A percentile compares a stretch with the other conserved stretches of the same genome.
These are phyloP conservation scores for Bothriochloa decipiens DNA, from an alignment of 176 grass and related monocot species.

Conservation along the genomic window DNA sequence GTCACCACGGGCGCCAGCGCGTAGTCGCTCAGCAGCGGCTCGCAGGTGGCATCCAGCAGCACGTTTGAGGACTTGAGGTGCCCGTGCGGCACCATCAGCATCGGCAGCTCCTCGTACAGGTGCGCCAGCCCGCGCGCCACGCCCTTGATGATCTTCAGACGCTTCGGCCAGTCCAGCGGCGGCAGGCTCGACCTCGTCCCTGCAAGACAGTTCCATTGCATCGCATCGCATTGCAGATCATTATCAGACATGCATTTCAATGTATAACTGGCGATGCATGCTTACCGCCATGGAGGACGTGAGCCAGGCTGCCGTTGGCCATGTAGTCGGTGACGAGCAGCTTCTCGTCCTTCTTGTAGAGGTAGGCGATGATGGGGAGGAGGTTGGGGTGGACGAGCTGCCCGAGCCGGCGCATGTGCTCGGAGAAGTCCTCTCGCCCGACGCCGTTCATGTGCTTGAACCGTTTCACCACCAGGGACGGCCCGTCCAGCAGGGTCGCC, in stretches of 20 bases:
- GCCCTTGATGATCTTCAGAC: slow-evolving; percentile 84
- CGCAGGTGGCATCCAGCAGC: slow-evolving; percentile 56
- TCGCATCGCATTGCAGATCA: background rate
- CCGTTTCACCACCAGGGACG: slow-evolving; percentile 81
- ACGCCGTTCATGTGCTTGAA: slow-evolving; percentile 81
- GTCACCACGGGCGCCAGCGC: slow-evolving; percentile 70
- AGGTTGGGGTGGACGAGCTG: slow-evolving; percentile 78
- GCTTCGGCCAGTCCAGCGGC: slow-evolving; percentile 65
- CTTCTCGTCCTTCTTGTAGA: slow-evolving; percentile 95
- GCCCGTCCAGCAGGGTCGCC: slow-evolving; percentile 57
- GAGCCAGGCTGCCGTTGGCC: slow-evolving; percentile 77
- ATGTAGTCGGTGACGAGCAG: slow-evolving; percentile 74
- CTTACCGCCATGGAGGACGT: slow-evolving; percentile 65
- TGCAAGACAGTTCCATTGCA: slow-evolving; percentile 1
- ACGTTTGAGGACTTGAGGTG: slow-evolving; percentile 97
- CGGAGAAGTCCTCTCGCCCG: slow-evolving; percentile 64
- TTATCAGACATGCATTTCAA: background rate
- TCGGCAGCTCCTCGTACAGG: slow-evolving; percentile 87
- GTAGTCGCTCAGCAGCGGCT: slow-evolving; percentile 84
- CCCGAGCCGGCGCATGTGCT: slow-evolving; percentile 87
- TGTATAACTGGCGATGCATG: background rate
- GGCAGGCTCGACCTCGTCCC: slow-evolving; percentile 57
- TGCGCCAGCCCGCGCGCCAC: slow-evolving; percentile 74
- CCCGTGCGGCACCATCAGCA: slow-evolving; percentile 82
- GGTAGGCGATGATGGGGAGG: slow-evolving; percentile 80